Base-by-base conservation (phyloP, 2,329 filamentous ascomycete species). In the Trichoderma breve region DNA sequence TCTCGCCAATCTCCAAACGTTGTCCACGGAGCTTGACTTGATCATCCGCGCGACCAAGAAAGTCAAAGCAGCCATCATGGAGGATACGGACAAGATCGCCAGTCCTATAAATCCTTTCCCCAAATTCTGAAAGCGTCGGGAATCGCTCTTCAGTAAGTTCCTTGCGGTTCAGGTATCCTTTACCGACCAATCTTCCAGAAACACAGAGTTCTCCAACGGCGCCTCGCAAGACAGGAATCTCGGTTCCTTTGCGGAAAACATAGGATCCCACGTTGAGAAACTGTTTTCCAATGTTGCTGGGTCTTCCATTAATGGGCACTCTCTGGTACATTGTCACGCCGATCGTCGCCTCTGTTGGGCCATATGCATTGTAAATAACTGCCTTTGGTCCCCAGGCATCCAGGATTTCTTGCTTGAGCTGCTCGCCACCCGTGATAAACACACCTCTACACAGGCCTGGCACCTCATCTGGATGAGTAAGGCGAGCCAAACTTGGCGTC, bases 21-120 rank as follows among this genome's bases (percentile, higher is more conserved):
- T 98, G 95, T 0, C 95, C 95, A 12, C 95, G 90, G 3, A 98
- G 86, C 79, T 98, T 98, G 74, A 97, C 91, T 81, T 98, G 95
- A 70, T 97, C 94, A 78, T 98, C 95, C 6, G 92, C 92, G 15
- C 95, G 89, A 3, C 95, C 95, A 2, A 97, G 85, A 78, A 98
- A 98, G 71, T 95, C 92, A 75, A 97, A 95, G 57, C 91, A 93
- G 1, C 89, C 90, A 79, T 98, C 92, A 68, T 94, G 86, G 8
- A 97, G 82, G 18, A 97, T 86, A 6, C 95, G 87, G 1, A 97
- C 95, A 0, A 98, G 85, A 79, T 98, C 95, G 0, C 95, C 95
- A 0, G 95, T 98, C 7, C 94, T 89, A 78, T 98, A 98, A 0
- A 97, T 86, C 4, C 89, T 85, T 72, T 92, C 89, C 0, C 81